Evolutionary conservation across 345 rosid genomes (phyloP).

Genomic region (Gynandropsis gynandra): DNA sequence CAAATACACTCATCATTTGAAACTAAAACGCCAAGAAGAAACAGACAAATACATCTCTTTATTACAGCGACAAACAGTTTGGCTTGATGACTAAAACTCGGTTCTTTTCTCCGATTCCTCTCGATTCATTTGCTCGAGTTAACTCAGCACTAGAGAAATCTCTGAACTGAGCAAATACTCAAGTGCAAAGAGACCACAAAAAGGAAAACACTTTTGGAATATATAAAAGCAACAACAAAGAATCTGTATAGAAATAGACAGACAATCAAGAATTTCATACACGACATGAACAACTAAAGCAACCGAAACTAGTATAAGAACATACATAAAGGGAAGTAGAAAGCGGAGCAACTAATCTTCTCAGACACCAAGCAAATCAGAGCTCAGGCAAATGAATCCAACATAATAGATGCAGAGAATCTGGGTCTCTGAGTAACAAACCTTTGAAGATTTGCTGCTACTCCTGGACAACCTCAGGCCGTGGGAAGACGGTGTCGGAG

Average conservation of each 20-base stretch:
- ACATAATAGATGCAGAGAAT: conserved; percentile 16
- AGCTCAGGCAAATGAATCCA: conserved; percentile 10
- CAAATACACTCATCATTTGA: no score
- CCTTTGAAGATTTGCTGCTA: conserved; percentile 83
- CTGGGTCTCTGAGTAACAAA: conserved; percentile 29
- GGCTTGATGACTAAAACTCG: neutral
- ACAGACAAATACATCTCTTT: conserved; percentile 2
- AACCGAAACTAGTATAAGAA: neutral
- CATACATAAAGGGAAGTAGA: neutral
- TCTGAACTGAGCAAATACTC: neutral
- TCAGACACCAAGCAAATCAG: conserved; percentile 6
- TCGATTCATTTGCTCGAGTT: neutral
- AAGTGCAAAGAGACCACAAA: no score
- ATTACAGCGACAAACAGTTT: conserved; percentile 8
- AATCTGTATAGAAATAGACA: neutral
- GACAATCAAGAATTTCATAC: neutral
- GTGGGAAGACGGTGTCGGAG: conserved; percentile 73
- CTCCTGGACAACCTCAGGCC: conserved; percentile 61
- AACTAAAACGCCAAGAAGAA: neutral
- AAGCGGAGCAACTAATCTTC: conserved; percentile 15
- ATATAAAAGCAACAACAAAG: neutral
- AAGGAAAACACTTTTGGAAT: no score
- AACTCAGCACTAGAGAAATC: neutral
- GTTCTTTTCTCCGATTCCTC: neutral
- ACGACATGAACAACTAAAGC: neutral